phyloP scores from a whole-genome alignment of 768 basidiomycete genomes.

The Serendipita vermifera region DNA sequence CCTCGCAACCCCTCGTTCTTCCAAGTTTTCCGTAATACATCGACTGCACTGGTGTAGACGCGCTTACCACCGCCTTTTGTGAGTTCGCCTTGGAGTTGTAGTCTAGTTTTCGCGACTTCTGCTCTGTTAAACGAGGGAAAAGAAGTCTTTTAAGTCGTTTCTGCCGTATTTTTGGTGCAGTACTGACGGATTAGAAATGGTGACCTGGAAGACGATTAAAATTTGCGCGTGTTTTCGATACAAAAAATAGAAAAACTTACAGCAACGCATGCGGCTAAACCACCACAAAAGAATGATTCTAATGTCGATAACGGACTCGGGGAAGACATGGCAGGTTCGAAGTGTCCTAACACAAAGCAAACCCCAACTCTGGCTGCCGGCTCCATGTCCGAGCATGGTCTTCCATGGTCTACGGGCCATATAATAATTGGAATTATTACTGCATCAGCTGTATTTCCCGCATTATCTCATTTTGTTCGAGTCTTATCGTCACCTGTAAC shows the following conservation, averaged over 20 bases:
- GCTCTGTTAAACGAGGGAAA: conserved; percentile 14
- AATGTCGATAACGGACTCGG: conserved; percentile 40
- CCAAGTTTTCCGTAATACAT: conserved; percentile 80
- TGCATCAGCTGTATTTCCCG: not conserved
- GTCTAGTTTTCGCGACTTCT: conserved; percentile 77
- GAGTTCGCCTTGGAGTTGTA: conserved; percentile 94
- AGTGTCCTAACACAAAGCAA: conserved; percentile 7
- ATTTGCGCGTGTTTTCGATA: conserved; percentile 10
- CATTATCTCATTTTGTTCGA: not conserved
- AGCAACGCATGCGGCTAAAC: conserved; percentile 81
- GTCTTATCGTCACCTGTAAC: conserved; percentile 48
- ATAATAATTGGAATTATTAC: conserved; percentile 5
- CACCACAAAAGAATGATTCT: conserved; percentile 83
- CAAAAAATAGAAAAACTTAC: conserved; percentile 34
- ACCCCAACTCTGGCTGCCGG: not conserved
- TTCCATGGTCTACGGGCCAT: not conserved
- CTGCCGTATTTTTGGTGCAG: not conserved
- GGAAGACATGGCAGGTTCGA: not conserved
- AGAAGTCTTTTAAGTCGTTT: not conserved
- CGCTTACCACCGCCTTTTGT: conserved; percentile 54
- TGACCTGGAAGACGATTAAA: conserved; percentile 39
- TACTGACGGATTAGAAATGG: conserved; percentile 65
- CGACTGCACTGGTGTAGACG: conserved; percentile 83
- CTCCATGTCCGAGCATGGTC: not conserved
- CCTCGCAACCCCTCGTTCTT: conserved; percentile 80